Percentiles rank a stretch among this genome's conserved stretches.
phyloP scores from a whole-genome alignment of 2,329 filamentous ascomycete genomes.

The Fusarium tuaranense region DNA sequence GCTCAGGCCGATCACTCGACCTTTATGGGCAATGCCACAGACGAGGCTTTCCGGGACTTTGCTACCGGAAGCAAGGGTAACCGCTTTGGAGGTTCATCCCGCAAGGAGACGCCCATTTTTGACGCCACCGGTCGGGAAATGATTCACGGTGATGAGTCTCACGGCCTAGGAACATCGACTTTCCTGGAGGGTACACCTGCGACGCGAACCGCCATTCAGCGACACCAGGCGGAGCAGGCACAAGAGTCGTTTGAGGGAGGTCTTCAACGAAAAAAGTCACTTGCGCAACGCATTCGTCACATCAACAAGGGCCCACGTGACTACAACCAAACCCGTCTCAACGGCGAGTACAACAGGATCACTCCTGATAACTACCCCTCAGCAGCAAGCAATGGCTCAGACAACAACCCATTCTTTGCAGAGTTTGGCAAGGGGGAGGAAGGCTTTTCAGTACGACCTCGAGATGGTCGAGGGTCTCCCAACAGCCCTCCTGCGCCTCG shows the following conservation, averaged over 20 bases:
- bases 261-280: conserved; percentile 90
- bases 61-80: conserved; percentile 52
- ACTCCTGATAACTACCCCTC: conserved; percentile 54
- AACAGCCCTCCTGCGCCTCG: conserved; percentile 67
- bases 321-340: conserved; percentile 68
- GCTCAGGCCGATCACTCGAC: conserved; percentile 83
- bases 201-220: conserved; percentile 81
- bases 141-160: conserved; percentile 83
- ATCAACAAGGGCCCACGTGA: conserved; percentile 79
- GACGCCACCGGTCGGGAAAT: conserved; percentile 76
- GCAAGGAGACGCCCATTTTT: conserved; percentile 65
- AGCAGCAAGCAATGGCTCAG: conserved; percentile 48
- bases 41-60: conserved; percentile 91
- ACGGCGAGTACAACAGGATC: conserved; percentile 56
- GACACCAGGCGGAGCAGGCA: conserved; percentile 76
- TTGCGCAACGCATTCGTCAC: conserved; percentile 90
- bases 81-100: conserved; percentile 36
- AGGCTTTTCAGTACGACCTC: conserved; percentile 58
- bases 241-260: conserved; percentile 69
- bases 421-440: conserved; percentile 76
- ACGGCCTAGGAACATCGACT: conserved; percentile 92
- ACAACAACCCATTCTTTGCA: conserved; percentile 82
- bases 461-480: conserved; percentile 56
- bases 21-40: conserved; percentile 83
- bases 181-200: conserved; percentile 96